phyloP scores from a whole-genome alignment of 768 basidiomycete species.

The Xanthoconium stramineum region DNA sequence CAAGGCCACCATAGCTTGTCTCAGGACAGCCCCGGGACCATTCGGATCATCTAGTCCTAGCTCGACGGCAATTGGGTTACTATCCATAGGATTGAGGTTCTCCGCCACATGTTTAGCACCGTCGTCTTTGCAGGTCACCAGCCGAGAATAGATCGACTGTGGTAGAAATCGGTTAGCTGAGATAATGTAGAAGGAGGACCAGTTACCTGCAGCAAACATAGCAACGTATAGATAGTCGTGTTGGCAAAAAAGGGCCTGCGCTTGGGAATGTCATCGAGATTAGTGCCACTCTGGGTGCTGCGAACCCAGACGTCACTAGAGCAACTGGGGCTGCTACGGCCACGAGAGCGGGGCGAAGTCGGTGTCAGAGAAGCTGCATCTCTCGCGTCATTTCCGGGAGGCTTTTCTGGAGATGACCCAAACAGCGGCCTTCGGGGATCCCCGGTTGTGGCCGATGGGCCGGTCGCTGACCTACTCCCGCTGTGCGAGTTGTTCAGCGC shows the following conservation, averaged over 20 bases:
- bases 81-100: slow-evolving; percentile 61
- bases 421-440: slow-evolving; percentile 81
- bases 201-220: slow-evolving; percentile 82
- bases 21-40: slow-evolving; percentile 62
- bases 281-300: slow-evolving; percentile 29
- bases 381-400: slow-evolving; percentile 28
- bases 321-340: not conserved
- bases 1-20: slow-evolving; percentile 61
- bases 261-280: slow-evolving; percentile 31
- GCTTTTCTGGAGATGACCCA: slow-evolving; percentile 66
- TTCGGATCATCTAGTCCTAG: slow-evolving; percentile 85
- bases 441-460: slow-evolving; percentile 51
- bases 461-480: slow-evolving; percentile 47
- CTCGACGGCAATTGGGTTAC: slow-evolving; percentile 79
- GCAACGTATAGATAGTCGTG: slow-evolving; percentile 86
- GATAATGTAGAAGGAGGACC: not conserved
- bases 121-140: slow-evolving; percentile 81
- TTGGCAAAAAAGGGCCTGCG: slow-evolving; percentile 81
- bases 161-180: slow-evolving; percentile 6
- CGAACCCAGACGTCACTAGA: slow-evolving; percentile 59
- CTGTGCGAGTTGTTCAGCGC: slow-evolving; percentile 13
- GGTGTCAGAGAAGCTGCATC: slow-evolving; percentile 31
- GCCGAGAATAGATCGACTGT: slow-evolving; percentile 85
- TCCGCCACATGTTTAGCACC: slow-evolving; percentile 66
- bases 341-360: slow-evolving; percentile 8